Percentiles rank a stretch among this genome's conserved stretches.
phyloP scores from a whole-genome alignment of 441 rosid genomes.

The Daphne laureola region DNA sequence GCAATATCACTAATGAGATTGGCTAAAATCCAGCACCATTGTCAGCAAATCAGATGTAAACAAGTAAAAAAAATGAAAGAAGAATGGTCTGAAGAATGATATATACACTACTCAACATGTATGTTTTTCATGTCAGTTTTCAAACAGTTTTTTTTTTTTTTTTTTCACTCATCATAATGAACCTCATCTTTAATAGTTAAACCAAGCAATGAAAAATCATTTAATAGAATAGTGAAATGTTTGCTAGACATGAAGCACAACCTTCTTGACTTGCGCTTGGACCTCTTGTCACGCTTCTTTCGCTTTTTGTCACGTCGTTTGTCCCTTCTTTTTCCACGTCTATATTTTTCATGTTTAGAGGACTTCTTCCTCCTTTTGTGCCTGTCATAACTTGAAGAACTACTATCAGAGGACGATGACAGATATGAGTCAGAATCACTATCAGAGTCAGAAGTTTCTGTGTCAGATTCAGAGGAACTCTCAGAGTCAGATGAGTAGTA shows the following conservation, averaged over 20 bases:
- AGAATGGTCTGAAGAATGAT: too few species aligned
- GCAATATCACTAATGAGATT: too few species aligned
- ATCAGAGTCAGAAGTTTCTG: conserved; percentile 42
- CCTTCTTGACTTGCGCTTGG: conserved; percentile 81
- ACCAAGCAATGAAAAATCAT: too few species aligned
- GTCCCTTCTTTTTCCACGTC: conserved; percentile 64
- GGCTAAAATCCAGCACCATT: too few species aligned
- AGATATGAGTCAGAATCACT: conserved; percentile 58
- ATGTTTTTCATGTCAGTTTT: too few species aligned
- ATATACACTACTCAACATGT: too few species aligned
- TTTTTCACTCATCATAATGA: too few species aligned
- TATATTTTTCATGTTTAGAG: conserved; percentile 65
- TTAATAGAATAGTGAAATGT: too few species aligned
- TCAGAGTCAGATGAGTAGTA: conserved; percentile 67
- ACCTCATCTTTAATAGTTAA: too few species aligned
- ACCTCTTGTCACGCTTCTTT: conserved; percentile 54
- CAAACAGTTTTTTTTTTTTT: too few species aligned
- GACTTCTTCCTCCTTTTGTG: conserved; percentile 69
- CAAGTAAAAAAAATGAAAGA: too few species aligned
- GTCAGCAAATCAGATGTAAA: too few species aligned
- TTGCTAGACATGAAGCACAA: conserved; percentile 12
- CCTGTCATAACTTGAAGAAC: conserved; percentile 85
- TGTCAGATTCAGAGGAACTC: conserved; percentile 58
- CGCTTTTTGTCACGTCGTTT: conserved; percentile 68
- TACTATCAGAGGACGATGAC: conserved; percentile 61